These are phyloP conservation scores for Paralagenidium karlingii DNA, from an alignment of 352 stramenopile species.

Conservation along the genomic window DNA sequence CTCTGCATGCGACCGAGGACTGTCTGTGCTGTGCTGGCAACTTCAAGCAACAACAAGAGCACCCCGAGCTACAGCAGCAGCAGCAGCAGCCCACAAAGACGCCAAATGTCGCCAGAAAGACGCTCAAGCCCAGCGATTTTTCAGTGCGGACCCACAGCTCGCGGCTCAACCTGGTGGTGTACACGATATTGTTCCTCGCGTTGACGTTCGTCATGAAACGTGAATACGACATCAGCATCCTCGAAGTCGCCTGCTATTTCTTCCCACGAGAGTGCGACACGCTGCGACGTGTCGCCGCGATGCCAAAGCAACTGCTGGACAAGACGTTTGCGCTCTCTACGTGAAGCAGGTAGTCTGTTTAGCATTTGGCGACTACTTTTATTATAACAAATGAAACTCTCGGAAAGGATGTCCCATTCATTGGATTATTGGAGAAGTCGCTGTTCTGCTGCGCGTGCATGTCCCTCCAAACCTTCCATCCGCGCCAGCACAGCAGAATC, in stretches of 20 bases:
- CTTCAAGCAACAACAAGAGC: too few species aligned
- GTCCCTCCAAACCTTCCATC: slow-evolving; percentile 75
- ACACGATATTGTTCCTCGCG: slow-evolving; percentile 15
- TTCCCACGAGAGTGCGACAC: slow-evolving; percentile 39
- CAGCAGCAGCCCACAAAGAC: too few species aligned
- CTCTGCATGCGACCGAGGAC: too few species aligned
- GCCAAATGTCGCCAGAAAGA: too few species aligned
- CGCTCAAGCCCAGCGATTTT: too few species aligned
- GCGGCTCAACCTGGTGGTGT: slow-evolving; percentile 31
- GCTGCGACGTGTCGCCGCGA: slow-evolving; percentile 13
- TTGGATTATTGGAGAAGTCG: slow-evolving; percentile 41
- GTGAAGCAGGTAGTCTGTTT: background rate
- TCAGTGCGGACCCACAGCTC: slow-evolving; percentile 13
- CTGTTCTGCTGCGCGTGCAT: slow-evolving; percentile 68
- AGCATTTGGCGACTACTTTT: background rate
- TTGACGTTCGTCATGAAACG: slow-evolving; percentile 27
- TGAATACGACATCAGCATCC: slow-evolving; percentile 46
- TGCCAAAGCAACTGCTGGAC: too few species aligned
- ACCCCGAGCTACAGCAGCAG: too few species aligned
- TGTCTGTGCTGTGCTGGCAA: too few species aligned
- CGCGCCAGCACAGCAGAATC: slow-evolving; percentile 92
- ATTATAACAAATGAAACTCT: background rate
- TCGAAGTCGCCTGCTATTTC: slow-evolving; percentile 16
- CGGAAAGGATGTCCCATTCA: background rate
- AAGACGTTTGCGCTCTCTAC: background rate